Percentiles rank a stretch among this genome's conserved stretches.
Conservation (phyloP, 768 basidiomycete genomes). For the Kondoa subrosea region DNA sequence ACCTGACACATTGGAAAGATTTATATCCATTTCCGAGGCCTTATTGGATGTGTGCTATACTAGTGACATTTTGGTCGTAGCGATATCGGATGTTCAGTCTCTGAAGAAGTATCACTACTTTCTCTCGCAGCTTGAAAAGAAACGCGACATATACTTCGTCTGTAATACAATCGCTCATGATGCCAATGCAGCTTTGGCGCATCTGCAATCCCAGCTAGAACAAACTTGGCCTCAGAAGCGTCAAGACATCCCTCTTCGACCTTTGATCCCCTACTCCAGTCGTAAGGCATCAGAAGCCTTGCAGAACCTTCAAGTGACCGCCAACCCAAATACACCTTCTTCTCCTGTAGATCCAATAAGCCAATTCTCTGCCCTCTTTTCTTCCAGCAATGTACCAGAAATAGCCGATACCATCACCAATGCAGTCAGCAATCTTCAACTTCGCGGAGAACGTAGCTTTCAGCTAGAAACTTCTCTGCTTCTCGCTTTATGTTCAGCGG, state of each 20-base stretch:
- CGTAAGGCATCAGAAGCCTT: background rate
- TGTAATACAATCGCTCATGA: background rate
- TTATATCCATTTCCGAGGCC: background rate
- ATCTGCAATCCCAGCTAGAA: background rate
- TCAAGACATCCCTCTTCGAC: background rate
- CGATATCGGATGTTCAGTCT: background rate
- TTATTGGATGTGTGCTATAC: background rate
- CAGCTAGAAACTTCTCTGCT: conserved; percentile 7
- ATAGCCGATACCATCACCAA: conserved; percentile 14
- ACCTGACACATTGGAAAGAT: background rate
- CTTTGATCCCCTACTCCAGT: background rate
- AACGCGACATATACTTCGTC: background rate
- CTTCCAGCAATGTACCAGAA: conserved; percentile 11
- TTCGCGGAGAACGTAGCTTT: background rate
- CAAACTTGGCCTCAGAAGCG: background rate
- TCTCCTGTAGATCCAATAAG: conserved; percentile 6
- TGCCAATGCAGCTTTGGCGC: background rate
- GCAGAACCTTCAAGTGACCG: background rate
- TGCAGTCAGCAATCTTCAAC: background rate
- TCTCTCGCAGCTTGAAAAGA: background rate
- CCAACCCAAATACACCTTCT: background rate
- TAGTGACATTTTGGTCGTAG: background rate
- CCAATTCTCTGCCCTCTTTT: conserved; percentile 7
- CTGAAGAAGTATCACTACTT: background rate
- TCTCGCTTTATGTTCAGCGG: background rate